phyloP scores from a whole-genome alignment of 2,329 filamentous ascomycete genomes.

The Chaetoscypha palmicola region DNA sequence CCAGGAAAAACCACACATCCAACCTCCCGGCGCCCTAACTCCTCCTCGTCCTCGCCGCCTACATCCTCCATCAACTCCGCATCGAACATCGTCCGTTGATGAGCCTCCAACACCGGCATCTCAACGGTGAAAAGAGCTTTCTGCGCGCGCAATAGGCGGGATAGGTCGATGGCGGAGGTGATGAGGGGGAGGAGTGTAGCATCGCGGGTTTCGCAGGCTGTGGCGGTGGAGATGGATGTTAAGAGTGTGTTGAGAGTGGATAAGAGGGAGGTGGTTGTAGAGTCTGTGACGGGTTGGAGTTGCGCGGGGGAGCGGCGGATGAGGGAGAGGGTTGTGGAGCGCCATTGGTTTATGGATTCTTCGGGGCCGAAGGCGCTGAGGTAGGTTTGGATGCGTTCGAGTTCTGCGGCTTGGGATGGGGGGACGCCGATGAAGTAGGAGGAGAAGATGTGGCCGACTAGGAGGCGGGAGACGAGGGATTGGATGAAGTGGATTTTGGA shows the following conservation, averaged over 20 bases:
- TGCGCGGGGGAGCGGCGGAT: conserved; percentile 47
- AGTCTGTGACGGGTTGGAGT: conserved; percentile 38
- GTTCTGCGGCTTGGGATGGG: conserved; percentile 43
- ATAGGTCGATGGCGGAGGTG: conserved; percentile 46
- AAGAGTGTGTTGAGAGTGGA: conserved; percentile 43
- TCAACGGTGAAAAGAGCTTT: conserved; percentile 50
- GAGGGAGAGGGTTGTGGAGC: conserved; percentile 54
- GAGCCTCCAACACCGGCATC: conserved; percentile 45
- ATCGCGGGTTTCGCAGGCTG: conserved; percentile 38
- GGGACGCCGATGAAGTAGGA: conserved; percentile 58
- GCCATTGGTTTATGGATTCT: conserved; percentile 58
- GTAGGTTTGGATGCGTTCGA: conserved; percentile 33
- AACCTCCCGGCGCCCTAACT: conserved; percentile 45
- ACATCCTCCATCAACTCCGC: conserved; percentile 57
- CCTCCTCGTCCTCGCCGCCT: conserved; percentile 53
- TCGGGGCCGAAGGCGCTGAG: conserved; percentile 34
- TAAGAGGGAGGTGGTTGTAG: conserved; percentile 32
- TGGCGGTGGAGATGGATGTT: conserved; percentile 36
- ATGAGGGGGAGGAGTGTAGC: conserved; percentile 47
- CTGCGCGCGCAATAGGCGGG: conserved; percentile 50
- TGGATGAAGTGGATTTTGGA: conserved; percentile 58
- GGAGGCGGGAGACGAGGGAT: conserved; percentile 50
- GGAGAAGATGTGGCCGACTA: conserved; percentile 56
- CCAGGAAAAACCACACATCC: conserved; percentile 58
- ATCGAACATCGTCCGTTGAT: conserved; percentile 52